Conservation (phyloP, 768 basidiomycete species). For the Daedaleopsis nitida region DNA sequence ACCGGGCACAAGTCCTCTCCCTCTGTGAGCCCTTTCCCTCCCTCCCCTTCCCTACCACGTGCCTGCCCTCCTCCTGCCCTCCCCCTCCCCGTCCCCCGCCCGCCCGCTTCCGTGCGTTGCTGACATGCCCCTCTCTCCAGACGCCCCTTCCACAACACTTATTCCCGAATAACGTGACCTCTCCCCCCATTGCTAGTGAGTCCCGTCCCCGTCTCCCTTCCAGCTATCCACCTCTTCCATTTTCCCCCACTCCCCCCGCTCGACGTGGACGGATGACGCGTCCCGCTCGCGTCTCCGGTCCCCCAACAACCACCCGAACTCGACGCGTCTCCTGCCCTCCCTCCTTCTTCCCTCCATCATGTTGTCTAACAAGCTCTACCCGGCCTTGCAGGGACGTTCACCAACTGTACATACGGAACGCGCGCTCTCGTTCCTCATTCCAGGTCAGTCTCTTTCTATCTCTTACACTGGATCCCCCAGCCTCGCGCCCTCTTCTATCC, state of each 20-base stretch:
- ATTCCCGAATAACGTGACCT: constrained; percentile 3
- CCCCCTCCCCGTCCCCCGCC: no score
- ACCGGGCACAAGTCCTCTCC: background rate
- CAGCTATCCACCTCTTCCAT: background rate
- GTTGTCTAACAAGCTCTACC: no score
- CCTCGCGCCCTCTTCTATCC: no score
- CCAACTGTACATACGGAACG: no score
- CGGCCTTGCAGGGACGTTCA: no score
- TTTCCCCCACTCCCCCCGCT: background rate
- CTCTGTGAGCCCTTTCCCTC: background rate
- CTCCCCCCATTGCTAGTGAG: background rate
- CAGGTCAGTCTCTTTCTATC: no score
- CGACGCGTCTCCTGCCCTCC: background rate
- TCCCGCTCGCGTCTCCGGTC: background rate
- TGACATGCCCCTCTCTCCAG: constrained; percentile 5
- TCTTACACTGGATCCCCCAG: no score
- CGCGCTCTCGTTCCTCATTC: no score
- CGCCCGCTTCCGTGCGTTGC: background rate
- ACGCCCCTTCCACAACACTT: background rate
- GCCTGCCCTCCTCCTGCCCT: background rate
- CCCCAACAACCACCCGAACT: background rate
- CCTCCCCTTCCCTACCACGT: background rate
- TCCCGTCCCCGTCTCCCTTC: background rate
- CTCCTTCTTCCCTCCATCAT: background rate
- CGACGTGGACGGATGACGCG: background rate